These are phyloP conservation scores for Nectriaceae sp. DNA, from an alignment of 2,329 filamentous ascomycete genomes.

Conservation along the genomic window DNA sequence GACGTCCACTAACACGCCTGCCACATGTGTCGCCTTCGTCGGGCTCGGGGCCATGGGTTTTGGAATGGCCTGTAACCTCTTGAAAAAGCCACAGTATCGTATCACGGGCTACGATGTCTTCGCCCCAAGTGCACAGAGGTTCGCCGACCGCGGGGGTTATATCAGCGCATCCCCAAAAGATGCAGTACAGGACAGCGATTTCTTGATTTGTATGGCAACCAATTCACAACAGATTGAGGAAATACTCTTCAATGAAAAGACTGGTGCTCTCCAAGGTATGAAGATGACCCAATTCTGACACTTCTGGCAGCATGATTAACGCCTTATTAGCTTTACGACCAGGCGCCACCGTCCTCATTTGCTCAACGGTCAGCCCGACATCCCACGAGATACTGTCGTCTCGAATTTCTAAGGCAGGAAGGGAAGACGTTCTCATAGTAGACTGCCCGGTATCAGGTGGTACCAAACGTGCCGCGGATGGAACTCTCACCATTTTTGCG, in stretches of 20 bases:
- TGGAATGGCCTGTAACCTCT: constrained; percentile 9
- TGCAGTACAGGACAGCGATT: constrained; percentile 2
- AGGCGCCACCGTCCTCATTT: constrained; percentile 5
- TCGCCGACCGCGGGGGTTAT: constrained; percentile 1
- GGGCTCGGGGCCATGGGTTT: constrained; percentile 10
- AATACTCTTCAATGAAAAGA: constrained; percentile 1
- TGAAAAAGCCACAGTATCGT: neutral
- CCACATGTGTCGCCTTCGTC: constrained; percentile 13
- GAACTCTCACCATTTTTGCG: constrained; percentile 52
- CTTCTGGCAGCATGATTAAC: neutral
- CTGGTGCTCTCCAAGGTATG: constrained; percentile 1
- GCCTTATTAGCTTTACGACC: constrained; percentile 1
- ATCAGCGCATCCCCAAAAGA: neutral
- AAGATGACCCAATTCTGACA: neutral
- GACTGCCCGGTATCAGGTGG: constrained; percentile 14
- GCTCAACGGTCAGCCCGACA: constrained; percentile 6
- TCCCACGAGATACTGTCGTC: constrained; percentile 1
- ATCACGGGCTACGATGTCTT: constrained; percentile 5
- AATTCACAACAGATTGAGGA: constrained; percentile 5
- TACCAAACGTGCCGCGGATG: constrained; percentile 5
- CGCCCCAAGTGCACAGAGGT: constrained; percentile 1
- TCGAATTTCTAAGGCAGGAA: neutral
- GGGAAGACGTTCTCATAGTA: constrained; percentile 5
- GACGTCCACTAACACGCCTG: too few relatives aligned
- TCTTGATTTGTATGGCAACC: constrained; percentile 7